Conservation (phyloP, 2,329 filamentous ascomycete species). For the Incumbomyces lentus region DNA sequence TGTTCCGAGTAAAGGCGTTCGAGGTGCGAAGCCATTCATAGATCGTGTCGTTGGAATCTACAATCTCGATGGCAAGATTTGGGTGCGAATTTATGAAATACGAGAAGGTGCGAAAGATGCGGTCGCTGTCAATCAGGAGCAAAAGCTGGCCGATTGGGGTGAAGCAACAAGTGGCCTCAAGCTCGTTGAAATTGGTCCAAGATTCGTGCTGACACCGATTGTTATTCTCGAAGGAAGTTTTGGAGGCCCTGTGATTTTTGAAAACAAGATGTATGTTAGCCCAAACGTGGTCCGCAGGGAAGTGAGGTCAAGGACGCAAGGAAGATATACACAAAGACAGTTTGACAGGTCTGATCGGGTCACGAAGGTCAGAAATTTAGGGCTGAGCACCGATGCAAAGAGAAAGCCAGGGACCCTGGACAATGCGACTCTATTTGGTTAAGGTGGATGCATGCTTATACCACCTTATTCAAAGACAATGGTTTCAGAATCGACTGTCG, state of each 20-base stretch:
- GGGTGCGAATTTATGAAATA: constrained; percentile 92
- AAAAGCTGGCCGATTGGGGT: constrained; percentile 31
- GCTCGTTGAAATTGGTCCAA: constrained; percentile 84
- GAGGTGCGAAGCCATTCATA: constrained; percentile 89
- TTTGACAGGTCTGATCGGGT: constrained; percentile 64
- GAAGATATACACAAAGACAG: constrained; percentile 63
- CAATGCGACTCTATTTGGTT: too few relatives aligned
- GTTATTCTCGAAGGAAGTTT: constrained; percentile 93
- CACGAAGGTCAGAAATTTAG: constrained; percentile 65
- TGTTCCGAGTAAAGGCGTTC: constrained; percentile 68
- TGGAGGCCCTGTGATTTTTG: constrained; percentile 91
- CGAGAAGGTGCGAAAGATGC: constrained; percentile 50
- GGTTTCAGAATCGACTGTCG: too few relatives aligned
- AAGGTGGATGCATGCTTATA: too few relatives aligned
- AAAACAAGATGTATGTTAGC: constrained; percentile 94
- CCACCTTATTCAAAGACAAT: too few relatives aligned
- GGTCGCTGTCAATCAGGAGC: constrained; percentile 11
- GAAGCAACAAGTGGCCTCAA: constrained; percentile 42
- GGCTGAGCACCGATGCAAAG: constrained; percentile 54
- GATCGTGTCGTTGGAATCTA: constrained; percentile 93
- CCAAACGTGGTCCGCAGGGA: constrained; percentile 90
- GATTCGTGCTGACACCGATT: constrained; percentile 87
- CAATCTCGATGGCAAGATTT: constrained; percentile 84
- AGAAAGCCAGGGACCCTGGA: constrained; percentile 29
- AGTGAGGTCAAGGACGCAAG: constrained; percentile 63